Percentiles rank a stretch among this genome's conserved stretches.
Evolutionary conservation across 1,284 basidiomycete genomes (phyloP).

Genomic region (Rhodotorula sp.): DNA sequence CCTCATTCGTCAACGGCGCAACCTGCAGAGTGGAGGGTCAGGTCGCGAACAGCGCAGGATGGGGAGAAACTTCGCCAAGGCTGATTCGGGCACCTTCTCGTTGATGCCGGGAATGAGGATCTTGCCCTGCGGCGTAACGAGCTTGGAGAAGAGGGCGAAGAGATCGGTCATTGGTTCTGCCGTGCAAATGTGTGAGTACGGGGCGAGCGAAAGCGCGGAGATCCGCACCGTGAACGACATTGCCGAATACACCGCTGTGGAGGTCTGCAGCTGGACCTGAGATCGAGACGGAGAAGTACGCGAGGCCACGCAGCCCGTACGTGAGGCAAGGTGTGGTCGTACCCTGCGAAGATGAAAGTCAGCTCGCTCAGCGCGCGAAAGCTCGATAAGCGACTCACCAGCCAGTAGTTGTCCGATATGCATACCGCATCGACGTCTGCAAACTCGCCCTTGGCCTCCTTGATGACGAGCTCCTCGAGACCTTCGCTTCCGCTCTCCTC

Average conservation of each 20-base stretch:
- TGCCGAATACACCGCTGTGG: slow-evolving; percentile 67
- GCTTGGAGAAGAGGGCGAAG: slow-evolving; percentile 62
- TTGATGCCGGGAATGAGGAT: slow-evolving; percentile 91
- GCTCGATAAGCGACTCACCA: neutral
- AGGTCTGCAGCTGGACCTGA: slow-evolving; percentile 84
- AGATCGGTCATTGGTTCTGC: slow-evolving; percentile 69
- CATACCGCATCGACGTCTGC: slow-evolving; percentile 90
- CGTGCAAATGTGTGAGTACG: neutral
- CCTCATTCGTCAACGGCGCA: slow-evolving; percentile 69
- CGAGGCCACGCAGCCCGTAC: slow-evolving; percentile 66
- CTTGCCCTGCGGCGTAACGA: slow-evolving; percentile 76
- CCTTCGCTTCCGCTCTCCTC: slow-evolving; percentile 94
- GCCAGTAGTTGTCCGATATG: slow-evolving; percentile 58
- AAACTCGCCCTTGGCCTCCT: slow-evolving; percentile 81
- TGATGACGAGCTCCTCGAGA: slow-evolving; percentile 82
- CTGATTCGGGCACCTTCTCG: slow-evolving; percentile 59
- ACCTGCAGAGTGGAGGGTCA: slow-evolving; percentile 52
- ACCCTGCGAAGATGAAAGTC: slow-evolving; percentile 34
- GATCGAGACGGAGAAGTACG: slow-evolving; percentile 83
- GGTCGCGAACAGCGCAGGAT: neutral
- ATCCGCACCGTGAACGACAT: slow-evolving; percentile 46
- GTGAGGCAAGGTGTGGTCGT: slow-evolving; percentile 51
- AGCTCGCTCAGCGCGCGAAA: too few species aligned
- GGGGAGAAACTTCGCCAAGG: neutral
- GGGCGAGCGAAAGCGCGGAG: neutral